A percentile compares a stretch with the other conserved stretches of the same genome.
Conservation (phyloP, 2,329 filamentous ascomycete species). For the Beauveria sp. region DNA sequence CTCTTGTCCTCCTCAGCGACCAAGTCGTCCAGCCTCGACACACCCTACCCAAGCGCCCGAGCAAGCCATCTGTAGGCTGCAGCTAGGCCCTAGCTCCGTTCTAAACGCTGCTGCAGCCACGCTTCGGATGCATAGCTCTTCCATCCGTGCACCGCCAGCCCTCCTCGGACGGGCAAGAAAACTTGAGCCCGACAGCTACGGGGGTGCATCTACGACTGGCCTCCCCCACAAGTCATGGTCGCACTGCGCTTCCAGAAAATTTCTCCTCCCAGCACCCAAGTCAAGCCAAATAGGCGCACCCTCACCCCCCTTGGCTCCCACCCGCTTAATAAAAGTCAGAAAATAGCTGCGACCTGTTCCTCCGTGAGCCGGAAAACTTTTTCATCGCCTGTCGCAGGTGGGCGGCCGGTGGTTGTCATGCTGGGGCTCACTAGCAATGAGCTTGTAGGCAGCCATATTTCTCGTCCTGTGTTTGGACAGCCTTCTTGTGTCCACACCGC, state of each 20-base stretch:
- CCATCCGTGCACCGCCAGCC: background rate
- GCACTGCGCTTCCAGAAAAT: constrained; percentile 6
- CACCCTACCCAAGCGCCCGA: background rate
- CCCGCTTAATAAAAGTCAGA: background rate
- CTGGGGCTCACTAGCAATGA: background rate
- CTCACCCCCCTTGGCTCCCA: background rate
- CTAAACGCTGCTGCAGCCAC: background rate
- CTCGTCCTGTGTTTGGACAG: constrained; percentile 5
- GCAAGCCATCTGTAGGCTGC: background rate
- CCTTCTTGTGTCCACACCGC: background rate
- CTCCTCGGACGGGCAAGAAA: background rate
- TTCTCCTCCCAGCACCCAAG: constrained; percentile 3
- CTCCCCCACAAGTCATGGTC: constrained; percentile 1
- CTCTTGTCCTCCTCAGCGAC: background rate
- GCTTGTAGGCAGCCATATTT: constrained; percentile 9
- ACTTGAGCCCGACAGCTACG: background rate
- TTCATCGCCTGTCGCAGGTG: background rate
- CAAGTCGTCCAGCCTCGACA: background rate
- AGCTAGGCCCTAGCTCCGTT: background rate
- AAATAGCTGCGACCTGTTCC: background rate
- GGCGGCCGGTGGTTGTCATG: background rate
- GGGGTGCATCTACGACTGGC: constrained; percentile 2
- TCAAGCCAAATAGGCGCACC: background rate
- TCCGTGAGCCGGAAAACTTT: background rate
- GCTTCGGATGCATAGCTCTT: background rate